Evolutionary conservation across 1,139 yeast species (phyloP).

Genomic region (Pichia sp.): DNA sequence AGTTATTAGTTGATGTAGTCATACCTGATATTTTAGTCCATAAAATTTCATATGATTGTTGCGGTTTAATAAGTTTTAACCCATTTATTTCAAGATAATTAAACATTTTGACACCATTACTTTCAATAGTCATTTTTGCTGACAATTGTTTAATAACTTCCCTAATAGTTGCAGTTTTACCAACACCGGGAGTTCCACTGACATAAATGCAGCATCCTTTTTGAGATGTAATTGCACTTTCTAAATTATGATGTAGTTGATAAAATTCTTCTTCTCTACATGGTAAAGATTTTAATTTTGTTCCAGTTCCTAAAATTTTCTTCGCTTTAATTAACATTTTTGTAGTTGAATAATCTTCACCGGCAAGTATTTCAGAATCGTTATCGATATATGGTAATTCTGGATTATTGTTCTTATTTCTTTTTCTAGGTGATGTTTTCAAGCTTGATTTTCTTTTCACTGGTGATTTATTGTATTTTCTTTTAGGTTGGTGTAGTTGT

Average conservation of each 20-base stretch:
- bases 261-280: constrained; percentile 85
- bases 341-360: constrained; percentile 16
- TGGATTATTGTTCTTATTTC: constrained; percentile 5
- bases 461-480: too few relatives aligned
- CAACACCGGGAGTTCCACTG: constrained; percentile 98
- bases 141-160: constrained; percentile 71
- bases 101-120: constrained; percentile 50
- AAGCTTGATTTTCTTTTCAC: constrained; percentile 9
- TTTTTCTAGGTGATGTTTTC: constrained; percentile 30
- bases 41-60: constrained; percentile 73
- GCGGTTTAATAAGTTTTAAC: constrained; percentile 75
- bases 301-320: constrained; percentile 57
- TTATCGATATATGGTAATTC: constrained; percentile 18
- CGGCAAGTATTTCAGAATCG: constrained; percentile 12
- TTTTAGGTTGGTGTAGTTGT: too few relatives aligned
- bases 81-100: constrained; percentile 87
- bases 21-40: constrained; percentile 73
- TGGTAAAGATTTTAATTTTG: constrained; percentile 62
- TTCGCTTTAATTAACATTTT: constrained; percentile 47
- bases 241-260: constrained; percentile 65
- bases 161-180: constrained; percentile 89
- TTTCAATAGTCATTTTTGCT: constrained; percentile 32
- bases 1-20: constrained; percentile 56
- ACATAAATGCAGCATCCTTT: constrained; percentile 84
- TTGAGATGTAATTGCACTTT: constrained; percentile 63